Evolutionary conservation across 2,329 filamentous ascomycete species (phyloP), one percentile per base, ranked within the genome.

Genomic region (Colletotrichum destructivum): DNA sequence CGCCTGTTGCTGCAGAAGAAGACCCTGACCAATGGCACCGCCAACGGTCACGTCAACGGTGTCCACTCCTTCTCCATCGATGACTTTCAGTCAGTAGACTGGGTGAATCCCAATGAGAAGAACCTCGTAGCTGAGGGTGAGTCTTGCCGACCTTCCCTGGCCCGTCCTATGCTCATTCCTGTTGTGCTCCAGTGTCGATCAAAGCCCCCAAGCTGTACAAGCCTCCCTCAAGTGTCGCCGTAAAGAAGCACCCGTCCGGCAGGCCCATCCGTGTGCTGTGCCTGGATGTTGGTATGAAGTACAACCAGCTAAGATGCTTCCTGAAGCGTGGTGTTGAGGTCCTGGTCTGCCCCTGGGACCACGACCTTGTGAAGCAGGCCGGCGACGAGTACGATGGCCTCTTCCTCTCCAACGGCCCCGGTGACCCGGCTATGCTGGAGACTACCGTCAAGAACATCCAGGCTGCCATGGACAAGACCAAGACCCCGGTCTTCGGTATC

Each of bases 201-300:
- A 93, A 93, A 83, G 86, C 92, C 75, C 94, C 96, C 69, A 96
- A 94, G 81, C 88, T 98, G 69, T 98, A 96, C 85, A 91, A 91
- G 77, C 95, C 95, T 65, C 90, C 90, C 74, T 84, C 90, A 44
- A 88, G 91, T 70, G 89, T 88, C 77, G 91, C 92, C 74, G 55
- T 62, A 15, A 89, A 97, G 77, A 92, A 94, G 83, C 95, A 98
- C 84, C 93, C 95, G 51, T 97, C 94, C 68, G 96, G 96, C 73
- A 93, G 95, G 77, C 88, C 92, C 61, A 88, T 98, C 71, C 94
- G 95, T 80, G 92, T 99, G 73, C 87, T 98, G 62, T 98, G 95
- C 81, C 90, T 99, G 76, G 96, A 99, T 85, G 96, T 99, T 76
- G 96, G 96, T 81, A 92, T 98, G 87, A 99, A 99, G 85, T 98